These are phyloP conservation scores for Licmophora abbreviata DNA, from an alignment of 108 stramenopile genomes.

Conservation along the genomic window DNA sequence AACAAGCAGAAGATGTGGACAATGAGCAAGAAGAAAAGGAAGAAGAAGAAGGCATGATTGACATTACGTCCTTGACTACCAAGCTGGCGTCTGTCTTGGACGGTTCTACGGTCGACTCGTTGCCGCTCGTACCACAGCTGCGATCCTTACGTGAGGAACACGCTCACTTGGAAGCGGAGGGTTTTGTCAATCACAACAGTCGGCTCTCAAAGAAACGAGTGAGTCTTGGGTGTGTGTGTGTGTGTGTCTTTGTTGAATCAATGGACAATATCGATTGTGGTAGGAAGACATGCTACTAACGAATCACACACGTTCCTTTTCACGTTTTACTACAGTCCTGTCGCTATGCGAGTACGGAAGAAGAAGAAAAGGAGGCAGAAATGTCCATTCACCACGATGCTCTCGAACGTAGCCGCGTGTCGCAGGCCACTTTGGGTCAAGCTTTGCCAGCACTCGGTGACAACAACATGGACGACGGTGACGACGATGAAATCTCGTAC, in stretches of 20 bases:
- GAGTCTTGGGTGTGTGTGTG: too few species aligned
- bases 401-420: constrained; percentile 52
- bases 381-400: constrained; percentile 69
- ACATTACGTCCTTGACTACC: constrained; percentile 43
- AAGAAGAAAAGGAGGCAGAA: constrained; percentile 82
- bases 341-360: constrained; percentile 36
- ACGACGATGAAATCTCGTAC: constrained; percentile 23
- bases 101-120: constrained; percentile 21
- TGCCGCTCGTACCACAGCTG: constrained; percentile 78
- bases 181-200: constrained; percentile 20
- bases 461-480: constrained; percentile 10
- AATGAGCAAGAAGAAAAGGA: constrained; percentile 10
- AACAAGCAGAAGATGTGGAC: constrained; percentile 4
- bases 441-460: not conserved
- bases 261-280: too few species aligned
- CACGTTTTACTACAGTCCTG: constrained; percentile 4
- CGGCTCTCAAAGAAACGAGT: not conserved
- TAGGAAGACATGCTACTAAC: too few species aligned
- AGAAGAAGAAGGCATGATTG: constrained; percentile 35
- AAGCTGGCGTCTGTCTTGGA: constrained; percentile 35
- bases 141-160: constrained; percentile 50
- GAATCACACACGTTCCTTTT: not conserved
- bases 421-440: not conserved
- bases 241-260: too few species aligned
- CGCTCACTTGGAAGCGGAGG: constrained; percentile 47